Evolutionary conservation across 108 stramenopile species (phyloP).

Genomic region (Skeletonema potamos): DNA sequence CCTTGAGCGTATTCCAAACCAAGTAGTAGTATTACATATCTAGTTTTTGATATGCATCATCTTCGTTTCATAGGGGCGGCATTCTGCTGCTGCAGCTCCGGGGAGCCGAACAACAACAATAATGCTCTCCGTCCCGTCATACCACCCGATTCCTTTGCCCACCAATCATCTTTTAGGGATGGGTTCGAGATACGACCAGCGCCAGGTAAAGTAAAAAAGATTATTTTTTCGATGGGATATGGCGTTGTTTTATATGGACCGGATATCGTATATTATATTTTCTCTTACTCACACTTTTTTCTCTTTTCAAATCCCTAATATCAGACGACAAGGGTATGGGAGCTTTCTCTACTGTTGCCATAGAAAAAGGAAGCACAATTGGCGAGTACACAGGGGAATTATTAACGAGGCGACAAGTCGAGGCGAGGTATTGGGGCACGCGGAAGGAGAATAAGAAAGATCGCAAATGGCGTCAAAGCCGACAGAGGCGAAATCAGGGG

Average conservation of each 20-base stretch:
- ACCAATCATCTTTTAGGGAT: not conserved
- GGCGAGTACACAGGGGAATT: slow-evolving; percentile 30
- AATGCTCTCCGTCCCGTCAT: slow-evolving; percentile 5
- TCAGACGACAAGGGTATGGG: slow-evolving; percentile 24
- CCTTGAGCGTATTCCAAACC: too few relatives aligned
- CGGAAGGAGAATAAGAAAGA: slow-evolving; percentile 10
- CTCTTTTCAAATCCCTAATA: not conserved
- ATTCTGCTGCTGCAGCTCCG: not conserved
- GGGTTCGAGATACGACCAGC: slow-evolving; percentile 2
- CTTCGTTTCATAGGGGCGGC: not conserved
- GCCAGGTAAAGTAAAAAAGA: too few relatives aligned
- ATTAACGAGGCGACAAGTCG: slow-evolving; percentile 15
- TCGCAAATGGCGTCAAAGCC: slow-evolving; percentile 22
- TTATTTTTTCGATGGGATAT: too few relatives aligned
- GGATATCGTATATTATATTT: too few relatives aligned
- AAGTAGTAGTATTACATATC: too few relatives aligned
- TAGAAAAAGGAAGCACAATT: slow-evolving; percentile 2
- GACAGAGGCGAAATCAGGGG: slow-evolving; percentile 15
- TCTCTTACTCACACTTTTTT: not conserved
- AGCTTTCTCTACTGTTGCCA: slow-evolving; percentile 13
- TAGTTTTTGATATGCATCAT: not conserved
- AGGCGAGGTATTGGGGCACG: slow-evolving; percentile 25
- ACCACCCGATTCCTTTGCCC: slow-evolving; percentile 1
- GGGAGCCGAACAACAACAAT: not conserved
- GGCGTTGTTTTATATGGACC: too few relatives aligned